phyloP scores from a whole-genome alignment of 257 asterid genomes.

The Rehmannia glutinosa region DNA sequence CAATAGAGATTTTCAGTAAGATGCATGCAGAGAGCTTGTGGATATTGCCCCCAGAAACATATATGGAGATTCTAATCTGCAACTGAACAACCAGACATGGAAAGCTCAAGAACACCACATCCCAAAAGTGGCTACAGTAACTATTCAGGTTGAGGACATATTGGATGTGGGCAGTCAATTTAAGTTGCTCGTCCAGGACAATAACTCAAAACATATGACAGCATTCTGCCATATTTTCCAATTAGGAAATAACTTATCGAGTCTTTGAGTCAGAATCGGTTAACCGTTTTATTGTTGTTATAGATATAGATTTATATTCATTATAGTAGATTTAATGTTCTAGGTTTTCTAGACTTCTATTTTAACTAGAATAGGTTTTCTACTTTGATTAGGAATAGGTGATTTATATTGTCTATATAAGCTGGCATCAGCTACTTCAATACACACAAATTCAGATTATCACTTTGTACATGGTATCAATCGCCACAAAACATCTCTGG shows the following conservation, averaged over 20 bases:
- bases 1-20: not conserved
- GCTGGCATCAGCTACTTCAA: no score
- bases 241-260: not conserved
- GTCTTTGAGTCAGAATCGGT: not conserved
- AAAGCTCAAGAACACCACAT: not conserved
- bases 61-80: not conserved
- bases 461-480: no score
- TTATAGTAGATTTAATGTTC: no score
- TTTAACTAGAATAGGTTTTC: no score
- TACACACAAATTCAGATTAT: no score
- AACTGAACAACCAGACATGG: not conserved
- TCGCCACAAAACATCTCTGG: no score
- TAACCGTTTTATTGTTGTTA: not conserved
- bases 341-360: no score
- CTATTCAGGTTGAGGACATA: not conserved
- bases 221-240: not conserved
- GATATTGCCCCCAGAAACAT: not conserved
- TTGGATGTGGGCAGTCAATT: not conserved
- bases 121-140: not conserved
- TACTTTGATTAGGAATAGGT: no score
- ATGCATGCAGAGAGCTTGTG: not conserved
- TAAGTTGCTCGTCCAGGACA: not conserved
- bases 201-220: not conserved
- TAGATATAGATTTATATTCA: no score
- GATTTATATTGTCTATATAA: no score